A percentile compares a stretch with the other conserved stretches of the same genome.
phyloP scores from a whole-genome alignment of 768 basidiomycete species.

The Rubroboletus satanas region DNA sequence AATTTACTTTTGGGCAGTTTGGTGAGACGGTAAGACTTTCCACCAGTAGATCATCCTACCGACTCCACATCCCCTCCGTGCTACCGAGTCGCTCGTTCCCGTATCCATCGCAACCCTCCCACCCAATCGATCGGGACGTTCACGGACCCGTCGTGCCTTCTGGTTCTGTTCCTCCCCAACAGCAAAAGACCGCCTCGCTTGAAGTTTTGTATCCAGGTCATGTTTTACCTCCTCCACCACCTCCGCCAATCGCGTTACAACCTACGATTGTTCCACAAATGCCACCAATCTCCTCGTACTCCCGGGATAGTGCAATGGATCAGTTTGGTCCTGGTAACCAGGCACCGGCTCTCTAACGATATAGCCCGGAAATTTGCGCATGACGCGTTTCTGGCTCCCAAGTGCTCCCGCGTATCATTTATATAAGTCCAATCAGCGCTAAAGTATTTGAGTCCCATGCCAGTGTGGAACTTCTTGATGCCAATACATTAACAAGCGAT shows the following conservation, averaged over 20 bases:
- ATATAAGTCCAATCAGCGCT: neutral
- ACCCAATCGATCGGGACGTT: neutral
- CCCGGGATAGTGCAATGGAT: constrained; percentile 2
- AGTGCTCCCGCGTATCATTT: constrained; percentile 1
- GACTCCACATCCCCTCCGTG: neutral
- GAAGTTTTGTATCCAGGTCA: neutral
- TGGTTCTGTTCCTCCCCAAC: neutral
- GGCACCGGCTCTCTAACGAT: constrained; percentile 7
- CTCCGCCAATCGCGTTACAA: neutral
- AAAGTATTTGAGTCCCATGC: neutral
- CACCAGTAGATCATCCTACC: neutral
- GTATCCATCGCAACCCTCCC: neutral
- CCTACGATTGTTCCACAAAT: neutral
- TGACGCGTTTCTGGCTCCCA: constrained; percentile 3
- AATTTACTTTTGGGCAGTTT: neutral
- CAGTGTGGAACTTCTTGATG: neutral
- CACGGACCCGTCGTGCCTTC: neutral
- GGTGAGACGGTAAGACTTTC: neutral
- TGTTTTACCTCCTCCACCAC: neutral
- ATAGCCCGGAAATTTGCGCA: constrained; percentile 6
- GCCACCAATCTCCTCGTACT: neutral
- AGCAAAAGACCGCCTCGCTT: neutral
- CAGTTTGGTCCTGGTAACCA: constrained; percentile 4
- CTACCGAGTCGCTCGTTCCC: neutral
- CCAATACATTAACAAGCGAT: neutral